Evolutionary conservation across 1,139 yeast species (phyloP), one percentile per base, ranked within the genome.

Genomic region (Pichia sp.): DNA sequence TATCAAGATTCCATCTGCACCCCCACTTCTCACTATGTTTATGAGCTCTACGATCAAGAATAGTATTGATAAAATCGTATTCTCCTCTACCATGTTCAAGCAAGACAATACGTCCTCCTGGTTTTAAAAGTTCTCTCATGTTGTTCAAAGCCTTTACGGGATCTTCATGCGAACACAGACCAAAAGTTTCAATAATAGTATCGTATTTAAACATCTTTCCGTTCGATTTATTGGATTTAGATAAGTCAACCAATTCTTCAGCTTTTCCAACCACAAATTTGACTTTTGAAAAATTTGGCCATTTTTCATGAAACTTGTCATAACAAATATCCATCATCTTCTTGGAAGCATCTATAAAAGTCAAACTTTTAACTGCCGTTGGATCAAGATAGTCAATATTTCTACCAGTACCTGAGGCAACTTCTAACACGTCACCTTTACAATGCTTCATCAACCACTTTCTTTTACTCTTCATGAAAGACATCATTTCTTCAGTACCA

Each of bases 341-440:
- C 46, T 70, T 62, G 0, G 96, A 84, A 1, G 96, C 77, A 61
- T 92, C 98, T 41, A 90, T 65, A 56, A 85, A 87, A 0, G 97
- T 92, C 36, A 86, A 74, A 0, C 95, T 83, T 39, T 73, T 71
- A 39, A 90, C 68, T 29, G 68, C 61, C 3, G 74, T 72, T 29
- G 82, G 75, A 45, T 80, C 72, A 53, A 88, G 67, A 60, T 83
- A 88, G 41, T 84, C 80, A 49, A 90, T 74, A 59, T 92, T 92
- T 62, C 98, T 75, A 4, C 98, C 98, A 0, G 98, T 92, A 46
- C 98, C 98, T 60, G 95, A 86, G 0, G 97, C 84, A 23, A 90
- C 92, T 64, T 94, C 98, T 49, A 92, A 68, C 1, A 88, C 97
- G 60, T 88, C 96, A 31, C 97, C 97, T 49, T 69, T 65, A 43